Base-by-base conservation (phyloP, 177 flowering plant species). In the Vitis hybrid region DNA sequence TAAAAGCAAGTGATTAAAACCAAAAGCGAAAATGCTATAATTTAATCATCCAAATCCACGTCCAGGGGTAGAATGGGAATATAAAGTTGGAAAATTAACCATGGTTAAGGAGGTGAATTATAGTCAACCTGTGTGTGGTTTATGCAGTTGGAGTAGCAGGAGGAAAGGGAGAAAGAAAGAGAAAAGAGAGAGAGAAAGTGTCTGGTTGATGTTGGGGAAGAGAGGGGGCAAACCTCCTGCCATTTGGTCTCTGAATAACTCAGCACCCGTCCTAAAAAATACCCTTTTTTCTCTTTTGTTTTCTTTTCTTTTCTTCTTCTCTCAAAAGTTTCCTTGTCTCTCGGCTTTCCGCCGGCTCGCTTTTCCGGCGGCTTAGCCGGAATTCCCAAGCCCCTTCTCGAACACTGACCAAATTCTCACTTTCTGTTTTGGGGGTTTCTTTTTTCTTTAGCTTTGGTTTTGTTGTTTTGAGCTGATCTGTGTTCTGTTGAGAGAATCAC, bases 181-280 rank as follows among this genome's bases (percentile, higher is more conserved):
- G 60, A 52, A 40, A 56, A 56, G 17, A 30, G 67, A 62, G 21
- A 62, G 52, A 73, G 60, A 52, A 40, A 56, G n/a, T 75, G 75
- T 77, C 72, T 78, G 79, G 78, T 23, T 54, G 60, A 45, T 82
- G 87, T 82, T 80, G 86, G 85, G 83, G 75, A 77, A 74, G 81
- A 66, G 49, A 74, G 84, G 83, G 83, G 75, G 74, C 82, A 83
- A 60, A 75, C 76, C 72, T 75, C 79, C 80, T 75, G 73, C 79
- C 68, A 80, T 78, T 75, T 79, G 86, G 87, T 84, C 87, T 82
- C 72, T 64, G 72, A 66, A 58, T 21, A 62, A 62, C 82, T 77
- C 65, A 70, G 70, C 88, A 76, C 9, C 3, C 7, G 19, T 51
- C 51, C 21, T 17, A 21, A 5, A 1, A 40, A 40, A 40, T 40